phyloP scores from a whole-genome alignment of 768 basidiomycete species.

The Boletus sp. region DNA sequence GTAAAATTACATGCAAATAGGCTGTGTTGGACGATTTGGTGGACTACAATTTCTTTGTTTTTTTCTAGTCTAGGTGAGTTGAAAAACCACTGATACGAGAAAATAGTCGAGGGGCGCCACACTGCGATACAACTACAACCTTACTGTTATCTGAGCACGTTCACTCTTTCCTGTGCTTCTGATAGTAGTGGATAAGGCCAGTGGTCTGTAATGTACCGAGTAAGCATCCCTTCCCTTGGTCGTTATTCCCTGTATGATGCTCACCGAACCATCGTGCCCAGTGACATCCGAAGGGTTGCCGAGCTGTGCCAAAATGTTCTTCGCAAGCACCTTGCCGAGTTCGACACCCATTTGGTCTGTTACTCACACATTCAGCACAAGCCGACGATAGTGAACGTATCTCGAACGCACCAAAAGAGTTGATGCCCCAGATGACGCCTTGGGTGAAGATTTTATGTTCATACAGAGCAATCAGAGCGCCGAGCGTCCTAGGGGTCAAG shows the following conservation, averaged over 20 bases:
- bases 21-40: not conserved
- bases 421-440: slow-evolving; percentile 97
- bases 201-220: slow-evolving; percentile 60
- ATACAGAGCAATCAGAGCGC: slow-evolving; percentile 85
- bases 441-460: slow-evolving; percentile 99
- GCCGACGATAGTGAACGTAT: not conserved
- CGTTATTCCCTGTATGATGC: slow-evolving; percentile 7
- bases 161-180: slow-evolving; percentile 80
- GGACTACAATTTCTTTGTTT: slow-evolving; percentile 2
- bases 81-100: not conserved
- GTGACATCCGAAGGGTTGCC: slow-evolving; percentile 73
- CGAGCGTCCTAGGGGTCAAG: slow-evolving; percentile 86
- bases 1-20: slow-evolving; percentile 15
- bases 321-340: slow-evolving; percentile 95
- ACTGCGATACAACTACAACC: slow-evolving; percentile 16
- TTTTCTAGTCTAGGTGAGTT: not conserved
- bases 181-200: slow-evolving; percentile 96
- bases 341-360: slow-evolving; percentile 99
- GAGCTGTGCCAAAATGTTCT: slow-evolving; percentile 91
- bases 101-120: not conserved
- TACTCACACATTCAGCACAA: not conserved
- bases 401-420: slow-evolving; percentile 80
- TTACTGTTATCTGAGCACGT: slow-evolving; percentile 20
- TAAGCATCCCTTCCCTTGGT: slow-evolving; percentile 3
- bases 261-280: slow-evolving; percentile 84